Evolutionary conservation across 208 protist species (phyloP), one percentile per base, ranked within the genome.

Genomic region (Crithidia acanthocephali): DNA sequence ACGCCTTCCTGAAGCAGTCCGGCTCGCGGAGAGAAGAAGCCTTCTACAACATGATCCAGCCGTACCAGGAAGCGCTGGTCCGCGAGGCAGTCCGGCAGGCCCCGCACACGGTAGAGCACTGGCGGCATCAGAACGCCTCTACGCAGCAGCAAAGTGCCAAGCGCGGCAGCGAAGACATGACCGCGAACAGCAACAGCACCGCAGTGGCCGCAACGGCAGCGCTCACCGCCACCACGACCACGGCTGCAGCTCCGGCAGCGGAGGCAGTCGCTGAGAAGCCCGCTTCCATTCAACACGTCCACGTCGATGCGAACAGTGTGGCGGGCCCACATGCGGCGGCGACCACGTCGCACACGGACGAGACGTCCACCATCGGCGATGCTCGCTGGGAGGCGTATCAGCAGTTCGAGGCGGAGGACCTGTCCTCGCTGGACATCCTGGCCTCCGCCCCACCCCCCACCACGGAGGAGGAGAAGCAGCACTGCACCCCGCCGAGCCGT

Each of bases 1-100:
- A 75, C 42, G 76, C 76, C 25, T 94, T 96, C 51, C 64, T 93
- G 66, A 96, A 96, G 83, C 79, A 93, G 68, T 87, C 88, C 18
- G 72, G 85, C 69, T 89, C 84, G 0, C 71, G 77, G 0, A 79
- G 91, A 9, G 88, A 96, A 68, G 88, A 96, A 65, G 73, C 68
- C 15, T 96, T 96, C 62, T 96, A 96, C 70, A 75, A 85, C 60
- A 84, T 79, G 58, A 72, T 96, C 5, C 76, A 60, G 20, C 79
- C 78, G 20, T 87, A 87, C 32, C 91, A 95, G 56, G 72, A 86
- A 23, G 69, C 67, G 28, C 65, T 90, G 20, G 74, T 86, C 51
- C 73, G 69, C 9, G 56, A 72, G 7, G 83, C 79, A 4, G 74
- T 88, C 48, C 72, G 80, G 15, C 70, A 76, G 67, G 74, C 73